These are phyloP conservation scores for Microthlaspi erraticum DNA, from an alignment of 345 rosid species.

Conservation along the genomic window DNA sequence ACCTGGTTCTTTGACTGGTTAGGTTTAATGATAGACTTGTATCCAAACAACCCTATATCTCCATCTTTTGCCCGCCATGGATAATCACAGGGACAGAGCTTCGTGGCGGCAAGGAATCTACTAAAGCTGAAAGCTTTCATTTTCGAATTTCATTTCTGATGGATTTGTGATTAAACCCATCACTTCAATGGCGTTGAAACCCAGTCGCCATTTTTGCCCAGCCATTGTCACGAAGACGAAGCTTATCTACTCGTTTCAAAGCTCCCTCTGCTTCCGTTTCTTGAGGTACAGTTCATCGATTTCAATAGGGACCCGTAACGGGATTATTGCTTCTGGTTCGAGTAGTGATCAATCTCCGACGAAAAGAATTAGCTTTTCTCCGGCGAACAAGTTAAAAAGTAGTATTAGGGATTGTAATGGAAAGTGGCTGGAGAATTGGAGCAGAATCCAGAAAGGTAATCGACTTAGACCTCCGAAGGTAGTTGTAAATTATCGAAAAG, in stretches of 20 bases:
- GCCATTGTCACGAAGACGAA: constrained; percentile 37
- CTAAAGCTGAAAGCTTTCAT: constrained; percentile 3
- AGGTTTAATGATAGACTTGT: not conserved
- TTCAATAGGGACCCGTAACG: constrained; percentile 38
- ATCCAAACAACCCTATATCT: constrained; percentile 35
- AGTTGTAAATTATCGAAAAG: constrained; percentile 60
- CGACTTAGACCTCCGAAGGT: constrained; percentile 58
- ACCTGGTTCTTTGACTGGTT: not conserved
- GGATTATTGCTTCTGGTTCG: constrained; percentile 32
- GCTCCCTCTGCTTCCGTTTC: constrained; percentile 55
- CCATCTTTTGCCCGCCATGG: constrained; percentile 39
- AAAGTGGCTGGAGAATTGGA: constrained; percentile 63
- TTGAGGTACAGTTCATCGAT: constrained; percentile 53
- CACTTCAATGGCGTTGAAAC: constrained; percentile 61
- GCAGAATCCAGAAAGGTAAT: constrained; percentile 51
- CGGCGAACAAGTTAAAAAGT: constrained; percentile 20
- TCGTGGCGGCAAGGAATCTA: constrained; percentile 18
- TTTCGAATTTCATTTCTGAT: not conserved
- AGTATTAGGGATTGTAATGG: constrained; percentile 33
- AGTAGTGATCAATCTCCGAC: constrained; percentile 35
- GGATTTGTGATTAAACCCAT: not conserved
- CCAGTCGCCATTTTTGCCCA: constrained; percentile 63
- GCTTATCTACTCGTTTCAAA: constrained; percentile 31
- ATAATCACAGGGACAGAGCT: constrained; percentile 27
- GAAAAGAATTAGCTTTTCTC: constrained; percentile 40